phyloP scores from a whole-genome alignment of 2,329 filamentous ascomycete genomes.

The Penicillium rolfsii region DNA sequence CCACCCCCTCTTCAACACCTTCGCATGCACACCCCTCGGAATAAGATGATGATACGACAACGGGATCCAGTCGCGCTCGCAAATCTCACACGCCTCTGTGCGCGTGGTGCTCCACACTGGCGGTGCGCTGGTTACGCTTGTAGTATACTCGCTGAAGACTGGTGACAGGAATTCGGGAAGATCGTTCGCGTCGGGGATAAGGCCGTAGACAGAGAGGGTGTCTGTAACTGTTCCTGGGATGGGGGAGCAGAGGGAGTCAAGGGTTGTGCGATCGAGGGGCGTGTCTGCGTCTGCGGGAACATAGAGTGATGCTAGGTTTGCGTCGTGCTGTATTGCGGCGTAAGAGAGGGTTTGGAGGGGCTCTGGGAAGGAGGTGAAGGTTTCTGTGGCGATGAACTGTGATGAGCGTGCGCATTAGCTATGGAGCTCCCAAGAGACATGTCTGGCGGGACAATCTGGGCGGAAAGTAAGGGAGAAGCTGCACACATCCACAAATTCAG shows the following conservation, averaged over 20 bases:
- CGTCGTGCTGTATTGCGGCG: constrained; percentile 55
- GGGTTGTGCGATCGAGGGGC: constrained; percentile 58
- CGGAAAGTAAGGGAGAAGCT: not conserved
- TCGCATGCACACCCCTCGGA: constrained; percentile 74
- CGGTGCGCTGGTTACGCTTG: constrained; percentile 61
- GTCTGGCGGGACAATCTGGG: too few relatives aligned
- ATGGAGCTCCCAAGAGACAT: not conserved
- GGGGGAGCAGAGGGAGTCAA: constrained; percentile 56
- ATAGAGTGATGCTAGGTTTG: constrained; percentile 59
- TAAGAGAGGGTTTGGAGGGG: constrained; percentile 66
- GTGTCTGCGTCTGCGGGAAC: constrained; percentile 39
- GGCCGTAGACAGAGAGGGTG: constrained; percentile 67
- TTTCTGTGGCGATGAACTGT: constrained; percentile 70
- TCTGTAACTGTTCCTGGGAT: constrained; percentile 67
- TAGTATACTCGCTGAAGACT: constrained; percentile 66
- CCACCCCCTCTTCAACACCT: constrained; percentile 77
- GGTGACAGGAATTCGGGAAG: constrained; percentile 63
- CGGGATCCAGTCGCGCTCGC: constrained; percentile 71
- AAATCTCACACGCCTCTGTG: constrained; percentile 71
- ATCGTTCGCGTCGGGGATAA: constrained; percentile 56
- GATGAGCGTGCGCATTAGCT: constrained; percentile 12
- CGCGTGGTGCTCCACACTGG: constrained; percentile 65
- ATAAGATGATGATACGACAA: constrained; percentile 86
- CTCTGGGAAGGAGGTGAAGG: constrained; percentile 67
- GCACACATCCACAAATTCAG: constrained; percentile 73